Conservation (phyloP, 192 early-diverging fungal species). For the Fimicolochytrium jonesii region DNA sequence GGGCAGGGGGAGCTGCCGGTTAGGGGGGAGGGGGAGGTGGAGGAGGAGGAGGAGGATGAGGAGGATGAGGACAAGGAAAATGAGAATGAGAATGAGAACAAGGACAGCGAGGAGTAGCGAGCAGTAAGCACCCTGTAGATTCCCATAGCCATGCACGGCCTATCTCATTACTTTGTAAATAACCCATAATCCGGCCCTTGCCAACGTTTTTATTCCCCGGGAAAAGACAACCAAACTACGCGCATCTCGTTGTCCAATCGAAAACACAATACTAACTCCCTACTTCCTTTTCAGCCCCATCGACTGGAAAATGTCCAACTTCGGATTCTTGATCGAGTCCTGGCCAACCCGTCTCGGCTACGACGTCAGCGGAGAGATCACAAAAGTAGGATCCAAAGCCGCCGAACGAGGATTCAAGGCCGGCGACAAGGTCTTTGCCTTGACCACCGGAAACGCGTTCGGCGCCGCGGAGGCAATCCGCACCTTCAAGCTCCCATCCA, state of each 20-base stretch:
- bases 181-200: too few species aligned
- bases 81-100: neutral
- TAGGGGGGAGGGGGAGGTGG: neutral
- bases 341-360: conserved; percentile 19
- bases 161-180: too few species aligned
- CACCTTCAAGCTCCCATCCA: conserved; percentile 6
- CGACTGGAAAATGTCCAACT: conserved; percentile 14
- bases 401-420: neutral
- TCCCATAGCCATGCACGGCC: too few species aligned
- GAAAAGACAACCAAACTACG: too few species aligned
- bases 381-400: conserved; percentile 6
- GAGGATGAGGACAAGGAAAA: neutral
- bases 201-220: too few species aligned
- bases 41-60: conserved; percentile 7
- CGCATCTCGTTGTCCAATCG: too few species aligned
- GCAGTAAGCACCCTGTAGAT: too few species aligned
- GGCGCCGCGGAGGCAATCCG: neutral
- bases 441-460: conserved; percentile 3
- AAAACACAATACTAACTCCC: too few species aligned
- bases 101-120: too few species aligned
- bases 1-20: neutral
- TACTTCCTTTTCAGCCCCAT: conserved; percentile 14
- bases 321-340: neutral
- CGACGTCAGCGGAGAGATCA: conserved; percentile 13
- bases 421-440: conserved; percentile 18